These are phyloP conservation scores for Globisporangium middletonii DNA, from an alignment of 352 stramenopile species.

Conservation along the genomic window DNA sequence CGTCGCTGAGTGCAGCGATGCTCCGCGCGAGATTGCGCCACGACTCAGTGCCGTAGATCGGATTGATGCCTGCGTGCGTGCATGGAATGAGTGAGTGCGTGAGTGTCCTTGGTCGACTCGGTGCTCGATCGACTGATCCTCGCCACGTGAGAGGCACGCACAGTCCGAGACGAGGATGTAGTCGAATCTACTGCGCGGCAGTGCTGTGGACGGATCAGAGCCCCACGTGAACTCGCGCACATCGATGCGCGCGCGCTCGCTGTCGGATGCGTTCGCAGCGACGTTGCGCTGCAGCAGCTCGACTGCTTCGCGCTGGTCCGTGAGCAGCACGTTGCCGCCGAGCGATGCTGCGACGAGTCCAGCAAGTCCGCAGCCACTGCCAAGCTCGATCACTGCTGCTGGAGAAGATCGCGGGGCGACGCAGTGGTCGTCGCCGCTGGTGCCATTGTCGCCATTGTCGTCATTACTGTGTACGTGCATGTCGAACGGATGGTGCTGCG, in stretches of 20 bases:
- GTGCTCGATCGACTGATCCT: too few relatives aligned
- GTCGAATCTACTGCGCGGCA: constrained; percentile 27
- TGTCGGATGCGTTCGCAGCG: constrained; percentile 32
- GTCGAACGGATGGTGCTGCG: constrained; percentile 9
- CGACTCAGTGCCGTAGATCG: constrained; percentile 76
- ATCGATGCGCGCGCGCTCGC: constrained; percentile 29
- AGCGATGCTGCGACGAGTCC: constrained; percentile 59
- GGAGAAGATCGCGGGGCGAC: not conserved
- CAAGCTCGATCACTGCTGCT: constrained; percentile 60
- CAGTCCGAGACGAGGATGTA: constrained; percentile 82
- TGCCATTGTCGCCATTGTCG: not conserved
- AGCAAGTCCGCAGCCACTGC: constrained; percentile 71
- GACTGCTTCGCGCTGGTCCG: constrained; percentile 62
- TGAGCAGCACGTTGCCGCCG: constrained; percentile 63
- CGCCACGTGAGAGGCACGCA: constrained; percentile 15
- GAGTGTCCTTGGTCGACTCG: not conserved
- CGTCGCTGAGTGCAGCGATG: constrained; percentile 50
- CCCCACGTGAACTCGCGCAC: constrained; percentile 67
- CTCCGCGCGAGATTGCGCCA: constrained; percentile 71
- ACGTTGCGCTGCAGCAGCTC: constrained; percentile 64
- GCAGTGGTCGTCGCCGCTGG: not conserved
- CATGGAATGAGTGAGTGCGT: not conserved
- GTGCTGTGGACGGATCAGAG: constrained; percentile 14
- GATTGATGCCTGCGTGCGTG: constrained; percentile 51
- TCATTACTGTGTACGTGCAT: constrained; percentile 4